Conservation (phyloP, 441 rosid species). For the Mallotus japonicus region DNA sequence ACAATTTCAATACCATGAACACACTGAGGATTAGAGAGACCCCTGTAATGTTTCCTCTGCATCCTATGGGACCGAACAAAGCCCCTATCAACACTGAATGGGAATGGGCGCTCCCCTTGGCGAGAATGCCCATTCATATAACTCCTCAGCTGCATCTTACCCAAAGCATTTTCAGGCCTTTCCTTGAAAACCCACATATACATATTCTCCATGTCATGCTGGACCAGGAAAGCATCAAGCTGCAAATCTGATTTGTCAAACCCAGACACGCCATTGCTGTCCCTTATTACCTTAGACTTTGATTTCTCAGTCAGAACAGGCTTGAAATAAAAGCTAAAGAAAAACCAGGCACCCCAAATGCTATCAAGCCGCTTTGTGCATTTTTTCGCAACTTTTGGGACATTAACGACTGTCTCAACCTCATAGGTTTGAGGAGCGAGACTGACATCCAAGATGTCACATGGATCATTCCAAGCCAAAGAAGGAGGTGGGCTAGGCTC, state of each 20-base stretch:
- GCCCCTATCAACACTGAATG: constrained; percentile 78
- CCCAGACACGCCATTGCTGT: constrained; percentile 70
- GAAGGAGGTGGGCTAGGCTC: constrained; percentile 73
- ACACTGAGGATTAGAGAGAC: constrained; percentile 94
- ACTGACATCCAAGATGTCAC: constrained; percentile 70
- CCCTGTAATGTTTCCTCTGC: constrained; percentile 94
- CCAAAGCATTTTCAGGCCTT: constrained; percentile 81
- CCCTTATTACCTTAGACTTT: constrained; percentile 57
- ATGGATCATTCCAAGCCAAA: constrained; percentile 61
- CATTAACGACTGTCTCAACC: constrained; percentile 54
- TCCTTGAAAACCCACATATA: constrained; percentile 96
- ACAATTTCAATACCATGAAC: constrained; percentile 83
- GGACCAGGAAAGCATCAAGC: constrained; percentile 77
- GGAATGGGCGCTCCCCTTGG: constrained; percentile 84
- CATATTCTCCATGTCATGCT: constrained; percentile 95
- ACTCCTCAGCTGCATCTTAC: constrained; percentile 91
- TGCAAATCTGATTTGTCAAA: constrained; percentile 80
- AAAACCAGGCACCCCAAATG: constrained; percentile 95
- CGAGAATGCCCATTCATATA: constrained; percentile 93
- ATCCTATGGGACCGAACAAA: constrained; percentile 89
- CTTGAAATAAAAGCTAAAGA: constrained; percentile 77
- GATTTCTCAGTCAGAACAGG: constrained; percentile 83
- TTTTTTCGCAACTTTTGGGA: constrained; percentile 69
- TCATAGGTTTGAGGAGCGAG: constrained; percentile 67
- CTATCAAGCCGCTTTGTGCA: constrained; percentile 77